Base-by-base conservation (phyloP, 2,329 filamentous ascomycete species). In the Colletotrichum sp. region DNA sequence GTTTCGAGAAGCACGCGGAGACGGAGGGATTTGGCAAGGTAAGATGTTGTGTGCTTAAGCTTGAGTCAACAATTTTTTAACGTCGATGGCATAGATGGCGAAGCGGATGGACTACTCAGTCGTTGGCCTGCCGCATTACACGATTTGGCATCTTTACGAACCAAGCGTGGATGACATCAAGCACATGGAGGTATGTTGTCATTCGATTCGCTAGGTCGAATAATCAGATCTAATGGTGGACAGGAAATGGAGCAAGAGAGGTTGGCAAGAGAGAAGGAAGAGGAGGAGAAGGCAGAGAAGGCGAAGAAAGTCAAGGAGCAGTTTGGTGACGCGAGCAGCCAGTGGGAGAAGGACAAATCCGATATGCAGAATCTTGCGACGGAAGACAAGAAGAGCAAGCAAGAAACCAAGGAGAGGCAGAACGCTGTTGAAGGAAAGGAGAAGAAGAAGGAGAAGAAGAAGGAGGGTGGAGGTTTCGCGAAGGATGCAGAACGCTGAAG, bases 1-100 rank as follows among this genome's bases (percentile, higher is more conserved):
- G 96, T 83, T 99, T 99, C 79, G 95, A 99, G 85, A 98, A 98
- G 86, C 97, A 99, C 84, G 97, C 97, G 7, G 97, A 99, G 85
- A 99, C 97, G 0, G 97, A 99, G 87, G 97, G 96, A 0, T 99
- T 99, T 83, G 97, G 97, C 86, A 99, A 99, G 93, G 96, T 98
- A 87, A 80, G 88, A 73, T 8, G 7, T 24, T 16, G 30, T 18
- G 32, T 18, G 7, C 14, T 66, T 59, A 26, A 39, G 74, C 81
- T 61, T 80, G 74, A 16, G 13, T 39, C 39, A 60, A 24, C 55
- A 9, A 13, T 30, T n/a, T 16, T 43, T 75, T 79, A 65, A 79
- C 26, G 14, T 18, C 16, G 28, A 21, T 59, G 24, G 7, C 52
- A 59, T 77, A 98, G 96, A 99, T 99, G 97, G 95, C 97, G 18